Evolutionary conservation across 768 basidiomycete genomes (phyloP).

Genomic region (Tubosaeta brunneosetosa): DNA sequence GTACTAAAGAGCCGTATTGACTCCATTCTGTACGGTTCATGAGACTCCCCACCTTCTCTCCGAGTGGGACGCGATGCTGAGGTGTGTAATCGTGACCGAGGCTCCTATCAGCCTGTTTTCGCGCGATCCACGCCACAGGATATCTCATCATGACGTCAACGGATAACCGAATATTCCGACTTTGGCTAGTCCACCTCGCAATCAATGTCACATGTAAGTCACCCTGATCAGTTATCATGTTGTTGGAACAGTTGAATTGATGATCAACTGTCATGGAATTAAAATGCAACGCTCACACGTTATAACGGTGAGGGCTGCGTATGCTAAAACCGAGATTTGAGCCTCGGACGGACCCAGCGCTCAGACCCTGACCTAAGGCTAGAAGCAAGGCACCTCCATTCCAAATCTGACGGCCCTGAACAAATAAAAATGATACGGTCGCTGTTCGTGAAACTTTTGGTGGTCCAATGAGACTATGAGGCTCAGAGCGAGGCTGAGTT

Average conservation of each 20-base stretch:
- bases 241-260: no score
- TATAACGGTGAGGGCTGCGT: no score
- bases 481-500: no score
- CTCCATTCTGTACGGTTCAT: background rate
- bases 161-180: background rate
- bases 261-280: no score
- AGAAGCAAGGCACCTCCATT: background rate
- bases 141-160: background rate
- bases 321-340: no score
- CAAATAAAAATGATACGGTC: background rate
- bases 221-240: no score
- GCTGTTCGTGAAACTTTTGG: background rate
- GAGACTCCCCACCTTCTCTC: no score
- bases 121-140: background rate
- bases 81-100: background rate
- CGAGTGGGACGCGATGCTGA: no score
- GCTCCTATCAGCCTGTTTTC: no score
- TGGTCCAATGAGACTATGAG: background rate
- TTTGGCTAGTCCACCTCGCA: no score
- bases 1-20: background rate
- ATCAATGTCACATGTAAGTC: no score
- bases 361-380: background rate
- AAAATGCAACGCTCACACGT: no score
- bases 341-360: background rate
- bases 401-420: background rate